Evolutionary conservation across 768 basidiomycete species (phyloP).

Genomic region (Boletus subcaerulescens): DNA sequence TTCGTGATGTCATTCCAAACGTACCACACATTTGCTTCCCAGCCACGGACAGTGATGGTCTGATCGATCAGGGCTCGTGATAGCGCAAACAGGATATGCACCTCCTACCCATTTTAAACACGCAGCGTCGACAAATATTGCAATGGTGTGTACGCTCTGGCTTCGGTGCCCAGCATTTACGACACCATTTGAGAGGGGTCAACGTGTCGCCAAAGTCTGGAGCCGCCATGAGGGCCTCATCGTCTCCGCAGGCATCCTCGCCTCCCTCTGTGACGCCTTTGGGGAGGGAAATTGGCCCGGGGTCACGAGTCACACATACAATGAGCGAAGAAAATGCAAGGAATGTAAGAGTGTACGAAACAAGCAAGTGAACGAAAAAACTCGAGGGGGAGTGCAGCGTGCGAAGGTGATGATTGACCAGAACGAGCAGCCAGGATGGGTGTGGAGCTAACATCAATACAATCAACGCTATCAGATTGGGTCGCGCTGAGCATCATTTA

Average conservation of each 20-base stretch:
- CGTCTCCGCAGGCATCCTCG: conserved; percentile 35
- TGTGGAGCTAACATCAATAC: conserved; percentile 67
- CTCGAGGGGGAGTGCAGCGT: conserved; percentile 45
- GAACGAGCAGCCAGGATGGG: conserved; percentile 65
- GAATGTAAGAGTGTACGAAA: conserved; percentile 65
- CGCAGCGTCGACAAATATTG: conserved; percentile 68
- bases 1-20: conserved; percentile 19
- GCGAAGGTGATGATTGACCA: conserved; percentile 64
- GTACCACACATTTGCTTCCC: conserved; percentile 70
- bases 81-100: not conserved
- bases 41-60: conserved; percentile 91
- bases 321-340: conserved; percentile 71
- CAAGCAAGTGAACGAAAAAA: conserved; percentile 54
- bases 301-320: conserved; percentile 69
- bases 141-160: conserved; percentile 83
- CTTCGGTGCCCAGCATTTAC: conserved; percentile 75
- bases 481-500: conserved; percentile 2
- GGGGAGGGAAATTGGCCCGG: conserved; percentile 51
- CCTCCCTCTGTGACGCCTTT: conserved; percentile 23
- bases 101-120: conserved; percentile 77
- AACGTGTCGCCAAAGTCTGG: conserved; percentile 51
- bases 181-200: conserved; percentile 67
- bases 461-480: conserved; percentile 40
- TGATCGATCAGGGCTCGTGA: conserved; percentile 28
- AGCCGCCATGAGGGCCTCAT: conserved; percentile 58